phyloP scores from a whole-genome alignment of 1,284 basidiomycete genomes.

The Ceratobasidium sp. region DNA sequence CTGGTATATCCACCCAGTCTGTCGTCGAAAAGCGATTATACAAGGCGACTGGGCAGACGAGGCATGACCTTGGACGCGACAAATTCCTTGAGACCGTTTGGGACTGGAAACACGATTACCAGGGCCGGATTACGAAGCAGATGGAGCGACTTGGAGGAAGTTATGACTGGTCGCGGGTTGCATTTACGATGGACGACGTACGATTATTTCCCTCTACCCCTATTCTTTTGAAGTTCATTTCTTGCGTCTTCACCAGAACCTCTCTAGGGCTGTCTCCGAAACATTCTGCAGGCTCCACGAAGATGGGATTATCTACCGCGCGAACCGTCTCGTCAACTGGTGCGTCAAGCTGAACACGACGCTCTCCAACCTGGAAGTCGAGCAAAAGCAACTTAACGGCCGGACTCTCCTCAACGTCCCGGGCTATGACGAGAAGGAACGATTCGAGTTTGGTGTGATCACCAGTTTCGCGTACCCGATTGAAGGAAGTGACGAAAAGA shows the following conservation, averaged over 20 bases:
- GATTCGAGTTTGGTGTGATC: slow-evolving; percentile 97
- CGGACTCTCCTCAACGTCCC: slow-evolving; percentile 91
- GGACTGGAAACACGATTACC: slow-evolving; percentile 99
- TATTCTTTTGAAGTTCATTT: neutral
- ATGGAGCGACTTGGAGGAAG: slow-evolving; percentile 91
- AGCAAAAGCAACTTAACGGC: slow-evolving; percentile 92
- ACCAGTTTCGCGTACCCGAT: slow-evolving; percentile 96
- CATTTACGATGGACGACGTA: slow-evolving; percentile 96
- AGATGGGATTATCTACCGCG: slow-evolving; percentile 94
- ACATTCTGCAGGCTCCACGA: slow-evolving; percentile 94
- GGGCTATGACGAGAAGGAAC: slow-evolving; percentile 94
- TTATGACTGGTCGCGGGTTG: slow-evolving; percentile 93
- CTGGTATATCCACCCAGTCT: slow-evolving; percentile 98
- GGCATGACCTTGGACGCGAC: slow-evolving; percentile 95
- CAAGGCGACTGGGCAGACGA: slow-evolving; percentile 85
- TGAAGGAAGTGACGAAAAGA: slow-evolving; percentile 90
- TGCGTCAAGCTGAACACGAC: slow-evolving; percentile 97
- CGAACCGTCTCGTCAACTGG: slow-evolving; percentile 99
- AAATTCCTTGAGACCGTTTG: slow-evolving; percentile 92
- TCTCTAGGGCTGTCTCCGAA: slow-evolving; percentile 91
- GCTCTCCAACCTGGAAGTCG: slow-evolving; percentile 97
- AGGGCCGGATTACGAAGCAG: slow-evolving; percentile 91
- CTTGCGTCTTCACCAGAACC: slow-evolving; percentile 61
- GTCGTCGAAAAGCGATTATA: slow-evolving; percentile 95
- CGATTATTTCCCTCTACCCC: slow-evolving; percentile 51